A percentile compares a stretch with the other conserved stretches of the same genome.
Conservation (phyloP, 129 eudicot genomes). For the Deinandra increscens region DNA sequence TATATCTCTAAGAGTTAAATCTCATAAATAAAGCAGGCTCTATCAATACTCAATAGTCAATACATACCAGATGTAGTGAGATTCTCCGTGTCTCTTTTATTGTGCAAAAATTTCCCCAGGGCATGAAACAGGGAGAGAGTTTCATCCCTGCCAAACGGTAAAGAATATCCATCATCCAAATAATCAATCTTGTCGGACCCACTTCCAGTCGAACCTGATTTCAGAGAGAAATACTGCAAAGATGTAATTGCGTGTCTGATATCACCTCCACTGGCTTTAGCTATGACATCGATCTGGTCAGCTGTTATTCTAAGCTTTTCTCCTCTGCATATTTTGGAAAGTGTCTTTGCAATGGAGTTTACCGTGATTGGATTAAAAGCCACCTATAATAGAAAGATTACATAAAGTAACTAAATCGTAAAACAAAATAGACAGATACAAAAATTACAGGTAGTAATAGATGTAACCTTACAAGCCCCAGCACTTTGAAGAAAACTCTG, state of each 20-base stretch:
- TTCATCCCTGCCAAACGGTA: constrained; percentile 84
- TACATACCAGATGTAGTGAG: constrained; percentile 47
- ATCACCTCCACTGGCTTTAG: constrained; percentile 93
- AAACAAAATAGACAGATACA: background rate
- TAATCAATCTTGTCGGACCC: constrained; percentile 20
- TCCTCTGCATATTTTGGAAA: constrained; percentile 62
- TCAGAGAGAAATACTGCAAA: constrained; percentile 72
- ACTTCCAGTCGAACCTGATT: constrained; percentile 38
- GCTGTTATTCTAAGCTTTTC: constrained; percentile 48
- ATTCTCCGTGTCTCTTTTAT: constrained; percentile 69
- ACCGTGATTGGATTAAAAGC: constrained; percentile 82
- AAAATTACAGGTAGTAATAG: constrained; percentile 22
- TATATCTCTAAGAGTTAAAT: background rate
- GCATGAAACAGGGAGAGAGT: constrained; percentile 93
- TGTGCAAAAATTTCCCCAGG: constrained; percentile 89
- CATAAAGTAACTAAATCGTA: constrained; percentile 20
- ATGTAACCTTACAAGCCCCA: constrained; percentile 90
- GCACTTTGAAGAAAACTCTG: constrained; percentile 62
- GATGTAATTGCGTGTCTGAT: constrained; percentile 87
- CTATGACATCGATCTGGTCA: constrained; percentile 68
- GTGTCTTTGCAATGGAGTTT: constrained; percentile 67
- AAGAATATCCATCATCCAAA: constrained; percentile 36
- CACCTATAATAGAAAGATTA: constrained; percentile 47
- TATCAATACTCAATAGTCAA: too few relatives aligned
- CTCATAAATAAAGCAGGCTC: background rate